Base-by-base conservation (phyloP, 78 protist species). In the Salpingoeca rosetta region DNA sequence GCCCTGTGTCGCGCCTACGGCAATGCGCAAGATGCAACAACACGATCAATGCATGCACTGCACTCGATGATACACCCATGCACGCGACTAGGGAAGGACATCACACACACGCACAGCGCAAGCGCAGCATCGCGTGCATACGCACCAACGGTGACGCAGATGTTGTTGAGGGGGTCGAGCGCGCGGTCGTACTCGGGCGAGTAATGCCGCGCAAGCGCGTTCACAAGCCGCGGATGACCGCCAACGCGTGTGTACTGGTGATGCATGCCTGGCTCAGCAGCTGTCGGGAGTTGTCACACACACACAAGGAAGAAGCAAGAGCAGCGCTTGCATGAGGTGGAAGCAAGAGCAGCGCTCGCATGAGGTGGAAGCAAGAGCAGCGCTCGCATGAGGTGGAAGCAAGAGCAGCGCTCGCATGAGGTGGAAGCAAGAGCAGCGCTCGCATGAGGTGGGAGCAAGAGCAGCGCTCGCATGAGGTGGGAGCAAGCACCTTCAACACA, bases 161-260 rank as follows among this genome's bases (percentile, higher is more conserved):
- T 28, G 76, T 72, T 7, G 7, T 10, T 0, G 94, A 81, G 65
- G 17, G 83, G 17, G 38, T 75, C 37, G 7, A 65, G 75, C 75
- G 7, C 35, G 75, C 75, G 75, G 37, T 22, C 37, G 75, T 25
- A 22, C 7, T 65, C 75, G 36, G 7, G 7, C 7, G 36, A 1
- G 35, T 65, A 65, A 3, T 3, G 7, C 24, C 25, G 37, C 7
- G 75, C 75, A 22, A 65, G 24, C 44, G 90, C 93, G 44, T 88
- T 83, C 10, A 86, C 91, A 39, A 93, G 89, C 77, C 92, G 88
- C 2, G 72, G 42, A 24, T 86, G 91, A 11, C 95, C 95, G 37
- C 76, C 51, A n/a, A 84, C 41, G 36, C 95, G 41, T 3, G 95
- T 65, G 74, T 94, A 92, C 80, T 94, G 96, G 83, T 92, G 91